Conservation (phyloP, 2,329 filamentous ascomycete species). For the Hymenoscyphus fructigenus region DNA sequence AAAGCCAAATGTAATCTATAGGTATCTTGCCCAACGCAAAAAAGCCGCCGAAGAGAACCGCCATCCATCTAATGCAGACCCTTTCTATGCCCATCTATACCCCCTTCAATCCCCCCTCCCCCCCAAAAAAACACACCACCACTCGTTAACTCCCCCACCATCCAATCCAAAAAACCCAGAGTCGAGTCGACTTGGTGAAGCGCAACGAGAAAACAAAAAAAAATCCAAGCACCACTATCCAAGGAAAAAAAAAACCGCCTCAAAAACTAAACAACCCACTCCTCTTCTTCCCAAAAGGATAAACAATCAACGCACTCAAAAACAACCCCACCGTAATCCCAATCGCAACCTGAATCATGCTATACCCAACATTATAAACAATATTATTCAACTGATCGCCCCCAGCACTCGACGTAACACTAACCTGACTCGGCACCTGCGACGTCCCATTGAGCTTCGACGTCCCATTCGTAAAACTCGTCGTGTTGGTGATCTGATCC, state of each 20-base stretch:
- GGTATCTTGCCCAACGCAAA: neutral
- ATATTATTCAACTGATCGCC: slow-evolving; percentile 37
- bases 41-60: neutral
- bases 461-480: slow-evolving; percentile 32
- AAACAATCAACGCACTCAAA: slow-evolving; percentile 41
- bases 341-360: slow-evolving; percentile 44
- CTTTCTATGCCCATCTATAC: neutral
- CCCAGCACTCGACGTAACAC: neutral
- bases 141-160: neutral
- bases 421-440: slow-evolving; percentile 11
- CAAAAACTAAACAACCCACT: slow-evolving; percentile 44
- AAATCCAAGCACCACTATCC: neutral
- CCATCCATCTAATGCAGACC: neutral
- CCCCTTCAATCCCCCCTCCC: neutral
- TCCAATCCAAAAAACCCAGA: neutral
- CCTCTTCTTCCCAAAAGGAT: slow-evolving; percentile 43
- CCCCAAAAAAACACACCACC: neutral
- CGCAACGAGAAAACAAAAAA: neutral
- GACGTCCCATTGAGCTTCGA: slow-evolving; percentile 31
- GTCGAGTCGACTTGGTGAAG: neutral
- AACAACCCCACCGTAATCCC: slow-evolving; percentile 45
- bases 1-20: neutral
- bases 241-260: neutral
- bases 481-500: slow-evolving; percentile 48
- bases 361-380: slow-evolving; percentile 42